These are phyloP conservation scores for Syncephalastrum contaminatum DNA, from an alignment of 371 early-diverging fungal species.

Conservation along the genomic window DNA sequence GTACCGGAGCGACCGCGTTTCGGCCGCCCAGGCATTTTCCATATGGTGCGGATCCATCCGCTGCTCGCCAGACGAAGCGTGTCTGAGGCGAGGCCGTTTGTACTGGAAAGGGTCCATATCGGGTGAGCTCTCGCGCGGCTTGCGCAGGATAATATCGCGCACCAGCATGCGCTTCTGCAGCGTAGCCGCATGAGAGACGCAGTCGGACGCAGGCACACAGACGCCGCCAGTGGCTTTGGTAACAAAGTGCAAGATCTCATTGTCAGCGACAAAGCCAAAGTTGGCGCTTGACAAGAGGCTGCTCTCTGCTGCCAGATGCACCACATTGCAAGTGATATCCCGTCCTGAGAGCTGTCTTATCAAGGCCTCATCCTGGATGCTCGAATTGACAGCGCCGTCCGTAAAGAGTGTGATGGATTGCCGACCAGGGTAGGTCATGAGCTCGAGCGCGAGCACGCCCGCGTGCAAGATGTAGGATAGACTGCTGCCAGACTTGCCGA, in stretches of 20 bases:
- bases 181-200: background rate
- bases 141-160: too few species aligned
- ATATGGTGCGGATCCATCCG: too few species aligned
- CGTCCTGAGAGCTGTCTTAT: conserved; percentile 44
- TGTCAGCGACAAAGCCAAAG: conserved; percentile 89
- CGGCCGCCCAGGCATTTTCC: conserved; percentile 35
- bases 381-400: conserved; percentile 83
- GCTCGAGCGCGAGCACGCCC: conserved; percentile 63
- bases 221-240: conserved; percentile 77
- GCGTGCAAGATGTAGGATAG: conserved; percentile 66
- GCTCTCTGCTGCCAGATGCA: conserved; percentile 62
- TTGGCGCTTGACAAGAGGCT: conserved; percentile 74
- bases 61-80: too few species aligned
- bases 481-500: conserved; percentile 58
- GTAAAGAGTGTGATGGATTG: conserved; percentile 76
- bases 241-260: conserved; percentile 80
- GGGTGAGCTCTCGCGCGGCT: too few species aligned
- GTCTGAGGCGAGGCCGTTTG: too few species aligned
- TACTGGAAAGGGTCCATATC: too few species aligned
- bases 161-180: too few species aligned
- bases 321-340: conserved; percentile 69
- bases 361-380: conserved; percentile 50
- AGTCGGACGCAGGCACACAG: conserved; percentile 67
- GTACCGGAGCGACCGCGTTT: conserved; percentile 73
- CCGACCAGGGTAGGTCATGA: conserved; percentile 67